Base-by-base conservation (phyloP, 306 rosid species). In the Lagenaria siceraria region DNA sequence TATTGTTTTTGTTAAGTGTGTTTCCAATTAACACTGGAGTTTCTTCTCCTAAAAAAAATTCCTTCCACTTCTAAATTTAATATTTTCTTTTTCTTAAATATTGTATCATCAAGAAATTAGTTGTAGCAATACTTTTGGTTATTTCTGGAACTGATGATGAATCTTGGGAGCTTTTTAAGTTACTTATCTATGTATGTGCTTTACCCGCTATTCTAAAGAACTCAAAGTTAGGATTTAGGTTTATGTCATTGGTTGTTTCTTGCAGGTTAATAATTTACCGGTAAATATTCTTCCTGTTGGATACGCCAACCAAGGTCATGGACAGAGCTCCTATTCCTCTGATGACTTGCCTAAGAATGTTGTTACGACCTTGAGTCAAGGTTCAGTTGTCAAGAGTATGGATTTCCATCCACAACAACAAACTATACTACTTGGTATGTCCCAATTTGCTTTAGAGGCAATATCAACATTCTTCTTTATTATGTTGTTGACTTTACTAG, bases 331-430 rank as follows among this genome's bases (percentile, higher is more conserved):
- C 69, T 90, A 87, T 79, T 86, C 97, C 77, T 84, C 96, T 64
- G 93, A 92, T 77, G 99, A 96, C 88, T 85, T 96, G 91, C 99
- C 99, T 77, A 92, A 87, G 91, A 75, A 74, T 82, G 89, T 87
- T 82, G 88, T 90, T 78, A 85, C 88, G 86, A 92, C 89, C 80
- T 81, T 92, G 83, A 88, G 51, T 85, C 90, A 80, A 85, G 92
- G 97, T 66, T 92, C 98, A 60, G 72, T 75, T 42, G 97, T 88
- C 80, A 96, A 88, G 87, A 96, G 99, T 77, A 88, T 96, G 96
- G 98, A 96, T 82, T 96, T 96, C 79, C 97, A 96, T 83, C 98
- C 99, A 22, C 84, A 86, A 80, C 97, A 92, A 78, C 99, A 89
- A 84, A 86, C 88, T 86, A 78, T 89, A 73, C 99, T 96, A 83